Base-by-base conservation (phyloP, 805 yeast genomes). In the Saccharomycopsis sp. region DNA sequence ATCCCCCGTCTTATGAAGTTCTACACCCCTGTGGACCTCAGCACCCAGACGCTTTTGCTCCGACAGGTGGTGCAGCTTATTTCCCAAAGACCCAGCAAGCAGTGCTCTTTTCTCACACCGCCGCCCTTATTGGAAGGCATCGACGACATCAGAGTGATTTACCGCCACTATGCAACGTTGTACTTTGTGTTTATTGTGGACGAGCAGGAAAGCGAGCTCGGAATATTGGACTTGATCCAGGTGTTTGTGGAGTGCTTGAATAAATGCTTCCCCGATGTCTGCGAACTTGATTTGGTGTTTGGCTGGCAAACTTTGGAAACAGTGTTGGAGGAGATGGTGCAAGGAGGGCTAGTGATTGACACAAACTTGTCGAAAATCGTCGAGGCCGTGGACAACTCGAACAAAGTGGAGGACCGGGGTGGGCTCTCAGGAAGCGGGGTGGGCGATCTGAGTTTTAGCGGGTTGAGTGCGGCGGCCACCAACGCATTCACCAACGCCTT, bases 301-400 rank as follows among this genome's bases (percentile, higher is more conserved):
- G 96, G 96, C 13, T 92, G 98, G 97, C 96, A 92, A 61, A 94
- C 87, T 4, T 64, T 89, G 23, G 94, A 89, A 57, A 80, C 94
- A 2, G 96, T 89, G 2, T 60, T 88, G 36, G 92, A 80, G 53
- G 97, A 92, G 53, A 81, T 92, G 25, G 80, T 92, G 1, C 97
- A 92, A 57, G 98, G 97, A 19, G 98, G 98, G 0, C 80, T 92
- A 94, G 98, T 92, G 6, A 83, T 92, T 27, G 98, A 92, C 57
- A 88, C 97, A 2, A 85, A 80, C 50, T 85, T 87, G 16, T 55
- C 64, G 19, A 75, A 80, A 45, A 87, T 92, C 26, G 96, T 92
- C 4, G 76, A 46, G 10, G 84, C 92, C 1, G 83, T 83, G 8
- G 94, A 83, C 59, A 81, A 74, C 35, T 80, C 83, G 22, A 75